Evolutionary conservation across 2,329 filamentous ascomycete genomes (phyloP).

Genomic region (Pseudocercospora eumusae): DNA sequence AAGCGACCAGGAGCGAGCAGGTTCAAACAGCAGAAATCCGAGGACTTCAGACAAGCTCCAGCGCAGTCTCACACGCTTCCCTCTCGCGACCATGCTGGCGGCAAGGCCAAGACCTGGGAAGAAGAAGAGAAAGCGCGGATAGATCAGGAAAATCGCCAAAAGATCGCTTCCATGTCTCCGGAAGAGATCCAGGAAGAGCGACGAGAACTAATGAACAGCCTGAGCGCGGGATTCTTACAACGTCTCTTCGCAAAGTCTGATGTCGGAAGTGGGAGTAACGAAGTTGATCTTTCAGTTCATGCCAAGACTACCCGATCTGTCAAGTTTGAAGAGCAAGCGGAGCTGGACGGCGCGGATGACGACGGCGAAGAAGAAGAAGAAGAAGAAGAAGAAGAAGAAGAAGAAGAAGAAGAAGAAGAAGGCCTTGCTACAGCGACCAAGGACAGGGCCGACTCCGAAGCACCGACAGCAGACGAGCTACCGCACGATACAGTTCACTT

Average conservation of each 20-base stretch:
- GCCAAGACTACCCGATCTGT: conserved; percentile 30
- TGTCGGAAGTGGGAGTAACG: conserved; percentile 64
- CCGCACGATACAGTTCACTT: conserved; percentile 56
- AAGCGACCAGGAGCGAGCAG: conserved; percentile 71
- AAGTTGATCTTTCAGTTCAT: conserved; percentile 40
- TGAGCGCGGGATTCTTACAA: conserved; percentile 76
- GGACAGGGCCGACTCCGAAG: not conserved
- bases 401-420: no score
- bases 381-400: no score
- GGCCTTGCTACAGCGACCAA: not conserved
- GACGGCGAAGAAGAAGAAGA: conserved; percentile 9
- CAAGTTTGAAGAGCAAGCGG: conserved; percentile 28
- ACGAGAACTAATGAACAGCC: conserved; percentile 72
- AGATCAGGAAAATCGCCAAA: conserved; percentile 76
- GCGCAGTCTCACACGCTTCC: not conserved
- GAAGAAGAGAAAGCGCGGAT: conserved; percentile 70
- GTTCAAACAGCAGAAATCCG: conserved; percentile 68
- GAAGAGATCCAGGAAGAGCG: conserved; percentile 80
- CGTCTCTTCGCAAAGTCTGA: conserved; percentile 74
- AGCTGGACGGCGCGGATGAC: conserved; percentile 11
- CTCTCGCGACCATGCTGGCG: conserved; percentile 17
- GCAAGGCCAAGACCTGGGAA: conserved; percentile 39
- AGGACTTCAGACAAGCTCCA: not conserved
- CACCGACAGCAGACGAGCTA: conserved; percentile 13
- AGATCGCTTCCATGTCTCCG: conserved; percentile 74